Evolutionary conservation across 345 rosid species (phyloP), one percentile per base, ranked within the genome.

Genomic region (Rhodomyrtus tomentosa): DNA sequence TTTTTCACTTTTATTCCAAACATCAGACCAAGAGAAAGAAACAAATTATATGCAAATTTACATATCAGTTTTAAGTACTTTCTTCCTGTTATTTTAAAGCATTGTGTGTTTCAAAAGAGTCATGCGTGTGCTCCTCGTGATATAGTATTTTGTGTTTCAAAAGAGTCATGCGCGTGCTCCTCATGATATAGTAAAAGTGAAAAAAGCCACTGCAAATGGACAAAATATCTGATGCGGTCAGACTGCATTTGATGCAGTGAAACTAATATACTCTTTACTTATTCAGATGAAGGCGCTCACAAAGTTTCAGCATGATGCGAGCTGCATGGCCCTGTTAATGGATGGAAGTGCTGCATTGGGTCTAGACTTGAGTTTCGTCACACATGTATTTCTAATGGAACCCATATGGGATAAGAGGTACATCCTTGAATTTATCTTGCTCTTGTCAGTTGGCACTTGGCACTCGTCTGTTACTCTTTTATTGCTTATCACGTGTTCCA

Each of bases 341-440:
- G 99, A 97, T 82, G 99, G 98, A 88, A 97, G 95, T 91, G 95
- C 96, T 85, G 98, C 99, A 32, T 85, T 97, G 86, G 99, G 98
- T 90, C 98, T 95, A 85, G 99, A 97, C 89, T 90, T 97, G 90
- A 97, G 99, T 92, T 95, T 97, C 86, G 99, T 95, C 51, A 92
- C 94, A 58, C 91, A 89, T 85, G 98, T 97, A 7, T 95, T 95
- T 87, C 84, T 95, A 84, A 95, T 97, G 99, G 98, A 97, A 89
- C 99, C 98, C 62, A 97, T 97, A 80, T 97, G 99, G 99, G 99
- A 97, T 86, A 92, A 94, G 91, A 97, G 99, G 99, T 95, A 89
- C 42, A 55, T 56, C 13, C 1, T 36, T 22, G 40, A 45, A 68
- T 32, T 68, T 36, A 36, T 68, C 6, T 20, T 68, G 79, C 45